Evolutionary conservation across 1,139 yeast genomes (phyloP), one percentile per base, ranked within the genome.

Genomic region (Taiozyma sp.): DNA sequence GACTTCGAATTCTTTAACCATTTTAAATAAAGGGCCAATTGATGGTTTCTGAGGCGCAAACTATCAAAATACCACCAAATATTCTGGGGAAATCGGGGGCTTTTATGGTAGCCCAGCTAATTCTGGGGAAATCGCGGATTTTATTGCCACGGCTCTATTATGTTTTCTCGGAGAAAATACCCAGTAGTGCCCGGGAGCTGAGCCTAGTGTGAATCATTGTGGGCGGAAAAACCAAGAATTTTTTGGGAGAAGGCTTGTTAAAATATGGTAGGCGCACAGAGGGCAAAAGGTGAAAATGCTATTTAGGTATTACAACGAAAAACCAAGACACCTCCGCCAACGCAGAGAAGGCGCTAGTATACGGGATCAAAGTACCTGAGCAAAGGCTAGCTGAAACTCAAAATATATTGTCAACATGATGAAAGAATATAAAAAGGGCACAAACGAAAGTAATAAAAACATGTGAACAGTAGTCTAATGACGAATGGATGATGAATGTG

Each of bases 1-100:
- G 47, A 72, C 63, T 61, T 71, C 70, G 61, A 76, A 72, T 3
- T 58, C 53, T 48, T 62, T 62, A 28, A 52, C 51, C 58, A 52
- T 56, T 42, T 6, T n/a, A 9, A n/a, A 14, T 32, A 32, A 19
- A n/a, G 8, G 8, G 9, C 4, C 35, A 32, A 32, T 32, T 32
- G 16, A 32, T 32, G 3, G 8, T 32, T 32, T n/a, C 6, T 32
- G 35, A 6, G 35, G 35, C 7, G 35, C 14, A 14, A 19, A 19
- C 41, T 2, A 10, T 4, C 14, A 37, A 35, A 16, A 6, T 16
- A 16, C 14, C 22, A 16, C 40, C 8, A 19, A 37, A 10, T 24
- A 24, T 37, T 37, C 14, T 21, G 41, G 26, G 24, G 24, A 37
- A n/a, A 32, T 32, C 19, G 19, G 35, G 30, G 13, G 35, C 3